Base-by-base conservation (phyloP, 805 yeast species). In the Kazachstania taianensis region DNA sequence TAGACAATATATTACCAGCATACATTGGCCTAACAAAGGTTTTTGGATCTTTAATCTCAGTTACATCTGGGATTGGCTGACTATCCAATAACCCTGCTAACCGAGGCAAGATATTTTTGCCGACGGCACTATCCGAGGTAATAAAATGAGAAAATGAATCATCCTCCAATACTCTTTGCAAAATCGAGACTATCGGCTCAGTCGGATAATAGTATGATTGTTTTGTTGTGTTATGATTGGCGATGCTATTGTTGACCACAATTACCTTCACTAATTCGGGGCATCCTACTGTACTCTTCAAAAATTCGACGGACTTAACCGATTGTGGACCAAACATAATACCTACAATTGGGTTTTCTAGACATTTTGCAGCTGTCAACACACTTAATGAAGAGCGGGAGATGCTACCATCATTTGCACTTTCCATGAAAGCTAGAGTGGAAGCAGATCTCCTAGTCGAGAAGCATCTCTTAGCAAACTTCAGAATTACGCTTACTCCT, bases 1-100 rank as follows among this genome's bases (percentile, higher is more conserved):
- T 86, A 28, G 84, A 73, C 40, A 84, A 65, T 5, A 94, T 94
- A 61, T 92, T 92, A 33, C 98, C 98, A 15, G 98, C 97, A 56
- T 83, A 92, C 26, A 89, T 85, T 31, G 97, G 96, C 59, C 97
- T 79, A 26, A 80, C 77, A 60, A 89, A 92, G 6, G 32, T 31
- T 42, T 70, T 73, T 13, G 73, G 67, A 35, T 74, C 65, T 44
- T 71, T 72, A 27, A 89, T 78, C 50, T 73, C 72, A 46, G 72
- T 73, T 39, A 92, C 70, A 54, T 89, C 97, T 19, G 89, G 75
- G 34, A 92, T 63, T 20, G 96, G 96, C 63, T 89, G 96, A 16
- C 73, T 70, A 52, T 89, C 94, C 33, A 89, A 63, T 38, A 81
- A 52, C 1, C 96, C 96, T 23, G 84, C 94, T 16, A 81, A 69